These are phyloP conservation scores for Aspergillus coremiiformis DNA, from an alignment of 495 filamentous ascomycete genomes.

Conservation along the genomic window DNA sequence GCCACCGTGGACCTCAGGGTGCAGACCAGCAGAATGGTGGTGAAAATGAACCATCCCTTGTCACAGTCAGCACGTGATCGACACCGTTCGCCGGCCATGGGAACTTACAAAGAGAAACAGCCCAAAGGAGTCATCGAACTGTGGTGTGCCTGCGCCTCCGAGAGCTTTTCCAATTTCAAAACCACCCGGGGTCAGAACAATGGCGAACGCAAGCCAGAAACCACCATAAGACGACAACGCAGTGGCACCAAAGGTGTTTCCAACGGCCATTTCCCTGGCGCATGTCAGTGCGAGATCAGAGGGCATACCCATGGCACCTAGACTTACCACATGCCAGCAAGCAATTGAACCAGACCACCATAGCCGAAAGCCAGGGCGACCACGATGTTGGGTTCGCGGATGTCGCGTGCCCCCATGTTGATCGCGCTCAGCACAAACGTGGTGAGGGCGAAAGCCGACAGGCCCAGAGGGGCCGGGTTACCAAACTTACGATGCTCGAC, in stretches of 20 bases:
- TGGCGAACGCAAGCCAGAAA: constrained; percentile 91
- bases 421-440: constrained; percentile 86
- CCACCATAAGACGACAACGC: constrained; percentile 95
- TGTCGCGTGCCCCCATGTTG: constrained; percentile 62
- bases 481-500: constrained; percentile 73
- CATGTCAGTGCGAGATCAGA: background rate
- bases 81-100: background rate
- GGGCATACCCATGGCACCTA: background rate
- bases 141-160: constrained; percentile 11
- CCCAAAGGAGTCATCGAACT: constrained; percentile 64
- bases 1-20: constrained; percentile 90
- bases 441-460: constrained; percentile 87
- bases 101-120: constrained; percentile 70
- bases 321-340: constrained; percentile 96
- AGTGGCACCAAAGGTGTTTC: constrained; percentile 96
- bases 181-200: constrained; percentile 77
- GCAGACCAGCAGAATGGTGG: constrained; percentile 75
- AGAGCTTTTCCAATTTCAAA: constrained; percentile 47
- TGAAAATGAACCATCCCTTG: constrained; percentile 97
- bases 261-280: constrained; percentile 91
- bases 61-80: constrained; percentile 9
- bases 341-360: constrained; percentile 83
- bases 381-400: constrained; percentile 58
- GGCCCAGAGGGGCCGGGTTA: constrained; percentile 81
- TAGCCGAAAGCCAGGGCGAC: constrained; percentile 68